Base-by-base conservation (phyloP, 1,284 basidiomycete species). In the Coniferiporia weirii region DNA sequence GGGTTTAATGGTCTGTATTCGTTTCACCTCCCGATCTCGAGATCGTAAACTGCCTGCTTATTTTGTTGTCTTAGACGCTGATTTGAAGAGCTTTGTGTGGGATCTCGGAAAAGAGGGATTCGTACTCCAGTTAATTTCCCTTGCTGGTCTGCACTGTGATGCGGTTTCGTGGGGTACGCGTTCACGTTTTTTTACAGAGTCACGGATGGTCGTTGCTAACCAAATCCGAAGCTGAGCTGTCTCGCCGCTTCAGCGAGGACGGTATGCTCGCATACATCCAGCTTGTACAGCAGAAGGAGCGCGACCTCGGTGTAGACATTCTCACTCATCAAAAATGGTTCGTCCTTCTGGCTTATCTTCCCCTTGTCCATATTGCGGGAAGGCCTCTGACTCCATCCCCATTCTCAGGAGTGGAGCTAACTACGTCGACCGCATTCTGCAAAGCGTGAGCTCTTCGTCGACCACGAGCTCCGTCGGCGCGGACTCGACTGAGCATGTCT, bases 91-190 rank as follows among this genome's bases (percentile, higher is more conserved):
- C 73, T 96, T 95, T 70, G 79, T 95, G 38, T 95, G 93, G 92
- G 91, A 96, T 59, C 81, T 97, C 51, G 94, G 82, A 34, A 93
- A 93, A 74, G 91, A 93, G 75, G 92, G 93, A 52, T 93, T 93
- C 68, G 85, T 92, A 59, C 77, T 94, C 15, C 92, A 94, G 70
- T 75, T 94, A 22, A 84, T 94, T 68, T 95, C 93, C 5, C 79
- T 96, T 19, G 93, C 91, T 8, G 93, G 94, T 34, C 75, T 97
- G 52, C 93, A 97, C 71, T 87, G 87, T 68, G 90, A 87, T 63
- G 94, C 93, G 15, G 85, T 86, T 54, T 80, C 86, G 12, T 90
- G 89, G 45, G 87, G 91, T 88, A 68, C 56, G 76, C 66, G 10
- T 54, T 61, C 49, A 15, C 2, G 27, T 27, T 27, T 3, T 66